Evolutionary conservation across 208 protist genomes (phyloP), one percentile per base, ranked within the genome.

Genomic region (Leishmania amazonensis): DNA sequence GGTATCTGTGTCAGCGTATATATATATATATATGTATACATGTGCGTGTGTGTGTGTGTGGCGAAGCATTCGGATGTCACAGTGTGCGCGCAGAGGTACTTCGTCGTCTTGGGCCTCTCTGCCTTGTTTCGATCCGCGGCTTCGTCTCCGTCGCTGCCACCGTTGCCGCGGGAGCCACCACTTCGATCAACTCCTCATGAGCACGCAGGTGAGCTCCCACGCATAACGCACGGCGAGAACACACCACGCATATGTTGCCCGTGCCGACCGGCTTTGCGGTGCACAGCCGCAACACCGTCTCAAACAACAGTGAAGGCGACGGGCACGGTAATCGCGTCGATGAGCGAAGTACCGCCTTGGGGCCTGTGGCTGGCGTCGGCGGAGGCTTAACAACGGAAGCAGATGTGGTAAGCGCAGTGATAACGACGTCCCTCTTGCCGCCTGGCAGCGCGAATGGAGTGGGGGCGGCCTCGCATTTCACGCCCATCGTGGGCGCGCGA

Each of bases 401-500:
- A 17, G 67, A 72, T 24, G 17, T 47, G 21, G 7, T n/a, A 3
- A 42, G 42, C 42, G 21, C 40, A 45, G n/a, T 19, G 15, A 13
- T 21, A 15, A n/a, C 51, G 35, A 47, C 49, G 73, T 60, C 53
- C 17, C n/a, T 58, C 15, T 60, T n/a, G 35, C 24, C 35, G 6
- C 24, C 51, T 24, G 49, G 35, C 15, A 19, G 31, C 47, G n/a
- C 5, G 9, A 40, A 3, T 24, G 47, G 47, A 35, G 13, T 40
- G 47, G 75, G 13, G 13, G 7, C 57, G 1, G 57, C 8, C 28
- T 38, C 74, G 1, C 15, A 19, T 45, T 38, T 42, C 9, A 64
- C 76, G 5, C 70, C 81, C 47, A 74, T 81, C 58, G 60, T 78
- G 70, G 47, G 58, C 40, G 7, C 77, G 13, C 83, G 79, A 28